phyloP scores from a whole-genome alignment of 2,329 filamentous ascomycete genomes.

The Cordyceps fumosorosea region DNA sequence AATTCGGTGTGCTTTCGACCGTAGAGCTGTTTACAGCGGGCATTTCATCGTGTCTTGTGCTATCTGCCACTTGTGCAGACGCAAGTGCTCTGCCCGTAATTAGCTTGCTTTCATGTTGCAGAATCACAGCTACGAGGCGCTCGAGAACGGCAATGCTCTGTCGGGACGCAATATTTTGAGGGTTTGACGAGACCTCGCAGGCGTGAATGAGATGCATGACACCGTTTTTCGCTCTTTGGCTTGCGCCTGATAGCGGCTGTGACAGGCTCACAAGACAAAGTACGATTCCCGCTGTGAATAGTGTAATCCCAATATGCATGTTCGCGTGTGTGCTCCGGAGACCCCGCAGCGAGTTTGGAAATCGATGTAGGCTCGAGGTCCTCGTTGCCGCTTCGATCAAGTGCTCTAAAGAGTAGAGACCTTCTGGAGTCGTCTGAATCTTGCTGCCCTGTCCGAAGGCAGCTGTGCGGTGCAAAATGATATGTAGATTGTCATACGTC shows the following conservation, averaged over 20 bases:
- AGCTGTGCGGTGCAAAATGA: slow-evolving; percentile 6
- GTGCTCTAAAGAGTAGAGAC: background rate
- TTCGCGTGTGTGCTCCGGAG: slow-evolving; percentile 5
- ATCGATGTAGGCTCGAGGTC: slow-evolving; percentile 1
- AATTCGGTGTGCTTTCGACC: background rate
- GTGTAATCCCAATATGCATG: slow-evolving; percentile 13
- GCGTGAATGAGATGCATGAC: slow-evolving; percentile 13
- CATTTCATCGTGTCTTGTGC: background rate
- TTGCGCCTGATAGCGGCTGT: slow-evolving; percentile 6
- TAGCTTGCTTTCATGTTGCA: slow-evolving; percentile 10
- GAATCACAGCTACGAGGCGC: slow-evolving; percentile 8
- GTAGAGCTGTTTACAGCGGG: background rate
- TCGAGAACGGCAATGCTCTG: slow-evolving; percentile 12
- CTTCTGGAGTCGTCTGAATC: background rate
- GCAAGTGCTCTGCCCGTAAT: slow-evolving; percentile 1
- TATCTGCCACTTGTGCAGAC: background rate
- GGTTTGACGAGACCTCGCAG: slow-evolving; percentile 1
- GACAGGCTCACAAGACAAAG: slow-evolving; percentile 6
- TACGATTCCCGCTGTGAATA: slow-evolving; percentile 13
- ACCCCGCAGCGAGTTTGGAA: slow-evolving; percentile 5
- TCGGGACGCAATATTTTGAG: slow-evolving; percentile 1
- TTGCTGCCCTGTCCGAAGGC: slow-evolving; percentile 5
- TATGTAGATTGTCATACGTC: slow-evolving; percentile 12
- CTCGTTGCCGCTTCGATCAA: slow-evolving; percentile 4
- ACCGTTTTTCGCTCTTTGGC: slow-evolving; percentile 7